Percentiles rank a stretch among this genome's conserved stretches.
These are phyloP conservation scores for Ustilago crameri DNA, from an alignment of 1,284 basidiomycete genomes.

Conservation along the genomic window DNA sequence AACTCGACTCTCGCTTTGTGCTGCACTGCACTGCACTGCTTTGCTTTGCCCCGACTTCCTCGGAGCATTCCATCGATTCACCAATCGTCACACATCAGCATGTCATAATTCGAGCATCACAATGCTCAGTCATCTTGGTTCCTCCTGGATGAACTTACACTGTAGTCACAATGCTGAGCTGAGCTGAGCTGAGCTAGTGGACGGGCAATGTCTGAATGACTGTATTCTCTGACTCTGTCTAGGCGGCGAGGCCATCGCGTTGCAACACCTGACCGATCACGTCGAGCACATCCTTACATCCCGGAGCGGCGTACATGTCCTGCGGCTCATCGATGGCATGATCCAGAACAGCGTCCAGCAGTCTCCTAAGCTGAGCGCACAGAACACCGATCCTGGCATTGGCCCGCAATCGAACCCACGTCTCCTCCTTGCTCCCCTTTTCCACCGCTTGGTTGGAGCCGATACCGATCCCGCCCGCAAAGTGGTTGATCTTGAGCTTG, in stretches of 20 bases:
- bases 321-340: constrained; percentile 32
- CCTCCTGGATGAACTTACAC: no score
- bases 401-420: constrained; percentile 78
- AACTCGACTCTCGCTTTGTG: no score
- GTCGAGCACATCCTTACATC: constrained; percentile 29
- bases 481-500: constrained; percentile 77
- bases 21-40: no score
- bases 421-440: constrained; percentile 58
- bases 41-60: no score
- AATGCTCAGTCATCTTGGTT: no score
- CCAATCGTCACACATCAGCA: neutral
- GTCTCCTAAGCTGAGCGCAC: constrained; percentile 81
- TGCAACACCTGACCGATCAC: constrained; percentile 36
- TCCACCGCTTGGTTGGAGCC: constrained; percentile 34
- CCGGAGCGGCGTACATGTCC: constrained; percentile 38
- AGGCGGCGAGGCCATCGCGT: constrained; percentile 31
- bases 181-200: no score
- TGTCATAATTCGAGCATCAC: neutral
- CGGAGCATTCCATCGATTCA: no score
- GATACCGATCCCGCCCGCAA: constrained; percentile 76
- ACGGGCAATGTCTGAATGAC: no score
- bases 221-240: neutral
- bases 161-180: no score
- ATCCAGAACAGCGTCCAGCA: constrained; percentile 37
- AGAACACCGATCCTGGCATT: constrained; percentile 89